Evolutionary conservation across 2,329 filamentous ascomycete genomes (phyloP).

Genomic region (Aspergillus proliferans): DNA sequence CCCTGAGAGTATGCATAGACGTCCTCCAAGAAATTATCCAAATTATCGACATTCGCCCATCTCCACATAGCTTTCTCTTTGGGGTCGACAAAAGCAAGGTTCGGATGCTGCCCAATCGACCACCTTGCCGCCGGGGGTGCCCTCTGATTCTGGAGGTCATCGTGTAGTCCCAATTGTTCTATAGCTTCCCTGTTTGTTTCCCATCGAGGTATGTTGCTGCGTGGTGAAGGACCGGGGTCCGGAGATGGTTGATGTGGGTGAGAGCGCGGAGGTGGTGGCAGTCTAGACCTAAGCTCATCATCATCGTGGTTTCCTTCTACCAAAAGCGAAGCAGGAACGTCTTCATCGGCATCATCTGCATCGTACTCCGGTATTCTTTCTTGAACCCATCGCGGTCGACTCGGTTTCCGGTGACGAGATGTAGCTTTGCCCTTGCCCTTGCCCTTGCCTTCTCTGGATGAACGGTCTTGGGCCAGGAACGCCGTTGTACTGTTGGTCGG

Average conservation of each 20-base stretch:
- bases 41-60: conserved; percentile 85
- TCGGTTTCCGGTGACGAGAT: conserved; percentile 20
- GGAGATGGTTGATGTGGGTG: conserved; percentile 15
- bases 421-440: conserved; percentile 8
- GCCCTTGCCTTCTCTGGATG: conserved; percentile 12
- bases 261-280: conserved; percentile 28
- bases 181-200: conserved; percentile 34
- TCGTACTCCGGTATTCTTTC: conserved; percentile 27
- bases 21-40: conserved; percentile 78
- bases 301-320: conserved; percentile 47
- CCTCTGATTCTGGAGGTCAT: conserved; percentile 7
- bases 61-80: conserved; percentile 81
- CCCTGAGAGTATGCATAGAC: conserved; percentile 83
- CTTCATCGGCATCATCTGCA: conserved; percentile 52
- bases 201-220: conserved; percentile 45
- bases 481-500: conserved; percentile 30
- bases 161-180: conserved; percentile 33
- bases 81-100: conserved; percentile 46
- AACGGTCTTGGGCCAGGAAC: conserved; percentile 29
- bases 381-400: conserved; percentile 28
- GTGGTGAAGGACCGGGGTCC: conserved; percentile 38
- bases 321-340: conserved; percentile 58
- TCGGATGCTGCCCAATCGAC: conserved; percentile 24
- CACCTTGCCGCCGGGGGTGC: conserved; percentile 18
- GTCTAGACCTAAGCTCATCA: conserved; percentile 33